Evolutionary conservation across 2,329 filamentous ascomycete genomes (phyloP).

Genomic region (Diaporthe batatas): DNA sequence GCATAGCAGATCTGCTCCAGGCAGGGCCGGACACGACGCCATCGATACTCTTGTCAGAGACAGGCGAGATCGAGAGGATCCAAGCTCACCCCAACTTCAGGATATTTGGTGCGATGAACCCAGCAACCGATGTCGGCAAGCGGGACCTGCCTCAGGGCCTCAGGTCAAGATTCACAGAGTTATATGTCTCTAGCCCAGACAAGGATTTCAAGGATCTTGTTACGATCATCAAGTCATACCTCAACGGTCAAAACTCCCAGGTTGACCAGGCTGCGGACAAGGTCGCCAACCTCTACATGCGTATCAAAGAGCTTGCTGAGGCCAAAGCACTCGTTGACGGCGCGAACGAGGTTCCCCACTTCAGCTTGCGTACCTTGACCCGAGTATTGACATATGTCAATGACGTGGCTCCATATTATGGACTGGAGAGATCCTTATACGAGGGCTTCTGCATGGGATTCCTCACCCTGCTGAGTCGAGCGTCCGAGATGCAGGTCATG

Average conservation of each 20-base stretch:
- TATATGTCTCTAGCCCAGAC: constrained; percentile 94
- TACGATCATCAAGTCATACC: constrained; percentile 88
- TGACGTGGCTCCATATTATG: constrained; percentile 86
- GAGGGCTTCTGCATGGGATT: constrained; percentile 99
- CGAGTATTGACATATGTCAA: constrained; percentile 89
- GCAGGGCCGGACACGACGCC: constrained; percentile 79
- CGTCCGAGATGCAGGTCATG: constrained; percentile 83
- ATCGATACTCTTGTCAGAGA: constrained; percentile 91
- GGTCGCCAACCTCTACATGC: constrained; percentile 88
- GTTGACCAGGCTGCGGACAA: constrained; percentile 83
- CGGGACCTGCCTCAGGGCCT: constrained; percentile 91
- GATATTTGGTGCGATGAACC: constrained; percentile 99
- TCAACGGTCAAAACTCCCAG: constrained; percentile 78
- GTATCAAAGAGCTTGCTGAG: constrained; percentile 84
- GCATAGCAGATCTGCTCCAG: constrained; percentile 87
- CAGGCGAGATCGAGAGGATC: constrained; percentile 91
- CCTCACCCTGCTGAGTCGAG: constrained; percentile 85
- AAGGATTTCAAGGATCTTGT: constrained; percentile 87
- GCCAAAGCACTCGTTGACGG: constrained; percentile 92
- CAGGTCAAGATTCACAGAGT: constrained; percentile 92
- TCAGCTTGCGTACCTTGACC: constrained; percentile 94
- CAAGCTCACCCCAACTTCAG: constrained; percentile 92
- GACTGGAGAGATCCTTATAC: constrained; percentile 85
- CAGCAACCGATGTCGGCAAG: constrained; percentile 96
- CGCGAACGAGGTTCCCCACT: constrained; percentile 95